phyloP scores from a whole-genome alignment of 345 rosid species.

The Luvunga scandens region DNA sequence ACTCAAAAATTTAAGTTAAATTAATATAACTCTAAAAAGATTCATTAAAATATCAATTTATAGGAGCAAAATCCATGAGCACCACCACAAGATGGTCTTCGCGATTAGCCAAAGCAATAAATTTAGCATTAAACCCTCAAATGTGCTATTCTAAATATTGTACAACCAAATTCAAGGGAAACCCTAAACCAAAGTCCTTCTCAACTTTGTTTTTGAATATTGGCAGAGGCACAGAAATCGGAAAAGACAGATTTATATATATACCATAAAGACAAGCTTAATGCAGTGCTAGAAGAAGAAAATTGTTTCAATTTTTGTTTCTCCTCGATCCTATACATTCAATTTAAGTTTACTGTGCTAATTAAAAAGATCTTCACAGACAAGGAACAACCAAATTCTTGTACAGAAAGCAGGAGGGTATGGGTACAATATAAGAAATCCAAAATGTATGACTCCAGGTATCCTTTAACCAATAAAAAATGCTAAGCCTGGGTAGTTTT shows the following conservation, averaged over 20 bases:
- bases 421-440: too few relatives aligned
- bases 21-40: neutral
- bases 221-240: neutral
- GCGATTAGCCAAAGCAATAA: neutral
- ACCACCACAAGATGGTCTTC: neutral
- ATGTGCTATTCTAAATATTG: neutral
- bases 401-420: too few relatives aligned
- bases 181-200: neutral
- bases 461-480: neutral
- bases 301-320: too few relatives aligned
- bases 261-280: neutral
- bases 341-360: too few relatives aligned
- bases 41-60: neutral
- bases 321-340: neutral
- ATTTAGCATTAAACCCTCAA: neutral
- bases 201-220: too few relatives aligned
- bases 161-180: neutral
- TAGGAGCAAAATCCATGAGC: neutral
- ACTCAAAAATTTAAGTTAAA: too few relatives aligned
- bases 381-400: too few relatives aligned
- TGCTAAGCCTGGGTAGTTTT: neutral
- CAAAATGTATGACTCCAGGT: too few relatives aligned
- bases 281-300: neutral
- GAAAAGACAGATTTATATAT: neutral
- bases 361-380: too few relatives aligned